Evolutionary conservation across 306 rosid species (phyloP), one percentile per base, ranked within the genome.

Genomic region (Dryas drummondii): DNA sequence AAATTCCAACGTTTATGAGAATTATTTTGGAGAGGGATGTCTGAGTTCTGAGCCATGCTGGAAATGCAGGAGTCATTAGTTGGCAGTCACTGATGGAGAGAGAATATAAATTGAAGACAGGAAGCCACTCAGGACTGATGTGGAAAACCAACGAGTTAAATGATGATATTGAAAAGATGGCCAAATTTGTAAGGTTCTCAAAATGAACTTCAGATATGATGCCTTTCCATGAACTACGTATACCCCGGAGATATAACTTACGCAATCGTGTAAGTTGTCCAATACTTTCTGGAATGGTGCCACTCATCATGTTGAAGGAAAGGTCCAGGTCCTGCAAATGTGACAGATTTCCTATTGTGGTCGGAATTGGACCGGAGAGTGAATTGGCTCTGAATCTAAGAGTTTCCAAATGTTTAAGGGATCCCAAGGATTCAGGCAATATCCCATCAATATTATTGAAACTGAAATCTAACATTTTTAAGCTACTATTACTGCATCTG

Each of bases 31-130:
- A 1, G 3, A 65, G 59, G 0, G 14, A 5, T 16, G 10, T 50
- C 3, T 75, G 72, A 50, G 15, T 52, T 75, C 4, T 63, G 42
- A 65, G 79, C 79, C 79, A 75, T 14, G 5, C 32, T 5, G 79
- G 79, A 55, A 75, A 53, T n/a, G 40, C 11, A 6, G 78, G 70
- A 12, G 62, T 50, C 12, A 62, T 32, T 32, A 32, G 13, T 16
- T 50, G 15, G 19, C 49, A 48, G 7, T 49, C 47, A 19, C 1
- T 47, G 17, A 52, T 41, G 9, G 6, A 0, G 0, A 75, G 10
- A 19, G 2, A 1, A 3, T 0, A 1, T 17, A 75, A 46, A 64
- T 22, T 52, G 49, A 64, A 64, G 55, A 42, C 15, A 5, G 78
- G 64, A 52, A 41, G 8, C 79, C 72, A 75, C 4, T 52, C 44